These are phyloP conservation scores for bread wheat (Triticum aestivum) DNA, from an alignment of 176 grass and related monocot species.

Conservation along the genomic window DNA sequence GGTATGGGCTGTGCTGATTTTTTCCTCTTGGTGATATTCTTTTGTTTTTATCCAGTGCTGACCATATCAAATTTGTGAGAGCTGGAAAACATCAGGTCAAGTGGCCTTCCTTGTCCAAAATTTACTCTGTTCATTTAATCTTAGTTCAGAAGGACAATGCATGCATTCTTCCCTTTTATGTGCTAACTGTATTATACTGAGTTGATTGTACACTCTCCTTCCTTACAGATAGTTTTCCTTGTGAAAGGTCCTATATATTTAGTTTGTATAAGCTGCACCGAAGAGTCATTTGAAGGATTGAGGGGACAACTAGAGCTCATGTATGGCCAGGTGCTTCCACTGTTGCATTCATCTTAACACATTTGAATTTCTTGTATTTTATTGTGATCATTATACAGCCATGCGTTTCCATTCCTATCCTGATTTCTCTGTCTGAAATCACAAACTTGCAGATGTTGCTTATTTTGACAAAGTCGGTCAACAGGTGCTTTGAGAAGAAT, in stretches of 20 bases:
- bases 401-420: constrained; percentile 14
- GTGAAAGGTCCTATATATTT: constrained; percentile 98
- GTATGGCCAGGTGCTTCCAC: constrained; percentile 79
- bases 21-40: background rate
- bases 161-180: background rate
- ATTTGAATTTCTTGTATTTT: background rate
- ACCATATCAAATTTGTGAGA: constrained; percentile 92
- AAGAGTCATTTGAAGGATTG: constrained; percentile 78
- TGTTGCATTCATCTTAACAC: constrained; percentile 26
- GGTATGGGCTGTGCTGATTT: background rate
- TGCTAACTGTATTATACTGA: background rate
- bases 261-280: constrained; percentile 92
- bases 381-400: background rate
- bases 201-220: constrained; percentile 27
- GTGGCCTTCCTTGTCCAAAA: background rate
- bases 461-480: constrained; percentile 91
- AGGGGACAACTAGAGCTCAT: constrained; percentile 88
- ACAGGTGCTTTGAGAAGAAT: constrained; percentile 98
- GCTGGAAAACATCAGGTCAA: constrained; percentile 91
- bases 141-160: background rate
- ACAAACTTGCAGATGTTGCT: constrained; percentile 73
- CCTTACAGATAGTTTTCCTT: constrained; percentile 90
- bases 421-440: constrained; percentile 17
- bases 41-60: constrained; percentile 56
- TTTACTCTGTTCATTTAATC: background rate